Percentiles rank a stretch among this genome's conserved stretches.
These are phyloP conservation scores for Pythium volutum DNA, from an alignment of 352 stramenopile species.

Conservation along the genomic window DNA sequence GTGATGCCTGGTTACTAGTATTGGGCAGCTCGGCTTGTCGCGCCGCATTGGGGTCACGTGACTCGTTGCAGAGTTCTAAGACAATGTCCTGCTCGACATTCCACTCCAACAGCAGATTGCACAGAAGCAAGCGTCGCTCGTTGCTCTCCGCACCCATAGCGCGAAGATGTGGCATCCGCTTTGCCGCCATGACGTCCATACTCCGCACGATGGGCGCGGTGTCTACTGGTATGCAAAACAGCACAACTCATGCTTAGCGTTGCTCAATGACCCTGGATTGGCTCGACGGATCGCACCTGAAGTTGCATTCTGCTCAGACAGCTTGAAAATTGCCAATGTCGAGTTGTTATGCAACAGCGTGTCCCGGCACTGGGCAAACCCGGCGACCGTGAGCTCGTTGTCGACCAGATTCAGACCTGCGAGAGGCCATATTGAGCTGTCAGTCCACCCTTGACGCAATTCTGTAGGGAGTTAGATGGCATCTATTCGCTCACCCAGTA, in stretches of 20 bases:
- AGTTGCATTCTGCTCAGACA: conserved; percentile 28
- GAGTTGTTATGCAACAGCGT: conserved; percentile 43
- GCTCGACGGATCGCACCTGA: neutral
- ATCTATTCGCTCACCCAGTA: conserved; percentile 35
- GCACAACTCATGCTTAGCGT: neutral
- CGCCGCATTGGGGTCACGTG: neutral
- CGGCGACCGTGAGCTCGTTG: conserved; percentile 37
- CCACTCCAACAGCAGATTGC: conserved; percentile 54
- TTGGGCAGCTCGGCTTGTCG: neutral
- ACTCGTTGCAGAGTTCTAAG: conserved; percentile 43
- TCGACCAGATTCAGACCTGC: conserved; percentile 44
- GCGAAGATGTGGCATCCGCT: conserved; percentile 2
- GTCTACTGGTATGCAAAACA: neutral
- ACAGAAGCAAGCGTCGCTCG: conserved; percentile 33
- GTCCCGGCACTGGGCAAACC: conserved; percentile 29
- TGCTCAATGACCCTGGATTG: neutral
- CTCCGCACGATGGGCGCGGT: neutral
- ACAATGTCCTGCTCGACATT: conserved; percentile 43
- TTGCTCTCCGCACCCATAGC: conserved; percentile 5
- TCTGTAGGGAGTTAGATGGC: neutral
- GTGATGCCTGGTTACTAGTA: conserved; percentile 3
- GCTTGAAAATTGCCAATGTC: conserved; percentile 41
- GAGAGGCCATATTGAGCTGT: neutral
- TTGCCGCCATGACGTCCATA: neutral
- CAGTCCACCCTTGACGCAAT: neutral